phyloP scores from a whole-genome alignment of 352 stramenopile genomes.

The Pythium phragmiticola region DNA sequence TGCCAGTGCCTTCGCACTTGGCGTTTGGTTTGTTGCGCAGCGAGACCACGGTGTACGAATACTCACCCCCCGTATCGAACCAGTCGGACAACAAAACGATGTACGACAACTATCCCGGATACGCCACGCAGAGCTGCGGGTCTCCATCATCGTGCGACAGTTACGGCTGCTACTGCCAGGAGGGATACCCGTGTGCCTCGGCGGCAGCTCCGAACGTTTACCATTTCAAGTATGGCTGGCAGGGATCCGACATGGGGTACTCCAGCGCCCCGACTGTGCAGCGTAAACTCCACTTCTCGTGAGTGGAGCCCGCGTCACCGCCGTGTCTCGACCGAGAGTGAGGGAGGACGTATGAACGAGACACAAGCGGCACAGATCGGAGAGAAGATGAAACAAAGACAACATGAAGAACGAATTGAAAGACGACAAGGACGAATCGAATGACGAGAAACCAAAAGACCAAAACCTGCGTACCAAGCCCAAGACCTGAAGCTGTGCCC shows the following conservation, averaged over 20 bases:
- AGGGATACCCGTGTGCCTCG: slow-evolving; percentile 39
- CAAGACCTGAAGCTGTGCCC: background rate
- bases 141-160: slow-evolving; percentile 68
- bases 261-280: slow-evolving; percentile 25
- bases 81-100: slow-evolving; percentile 21
- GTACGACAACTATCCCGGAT: slow-evolving; percentile 34
- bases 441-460: slow-evolving; percentile 10
- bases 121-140: slow-evolving; percentile 36
- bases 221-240: slow-evolving; percentile 85
- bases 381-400: slow-evolving; percentile 9
- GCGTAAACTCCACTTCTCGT: slow-evolving; percentile 31
- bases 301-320: background rate
- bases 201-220: slow-evolving; percentile 57
- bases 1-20: slow-evolving; percentile 62
- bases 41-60: slow-evolving; percentile 48
- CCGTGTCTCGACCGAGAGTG: background rate
- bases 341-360: slow-evolving; percentile 1
- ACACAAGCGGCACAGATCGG: background rate
- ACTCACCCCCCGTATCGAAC: slow-evolving; percentile 21
- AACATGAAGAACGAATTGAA: background rate
- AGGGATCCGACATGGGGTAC: slow-evolving; percentile 51
- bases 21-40: slow-evolving; percentile 53
- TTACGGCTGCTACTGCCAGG: slow-evolving; percentile 60
- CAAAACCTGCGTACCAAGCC: slow-evolving; percentile 19
- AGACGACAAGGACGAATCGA: background rate